Conservation (phyloP, 2,329 filamentous ascomycete species). For the Fusarium buxicola region DNA sequence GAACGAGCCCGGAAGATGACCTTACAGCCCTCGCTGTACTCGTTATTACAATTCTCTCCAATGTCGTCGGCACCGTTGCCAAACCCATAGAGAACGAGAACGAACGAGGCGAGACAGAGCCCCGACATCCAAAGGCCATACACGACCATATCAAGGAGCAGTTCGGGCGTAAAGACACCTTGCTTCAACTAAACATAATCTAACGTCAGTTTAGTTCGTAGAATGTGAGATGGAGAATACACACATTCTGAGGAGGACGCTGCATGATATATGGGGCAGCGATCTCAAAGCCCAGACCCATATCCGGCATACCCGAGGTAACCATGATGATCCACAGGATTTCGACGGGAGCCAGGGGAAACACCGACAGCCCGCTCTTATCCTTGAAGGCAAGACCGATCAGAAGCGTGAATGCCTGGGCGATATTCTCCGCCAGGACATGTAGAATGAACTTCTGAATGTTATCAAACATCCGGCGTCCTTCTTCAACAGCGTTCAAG, state of each 20-base stretch:
- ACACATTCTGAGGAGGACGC: conserved; percentile 73
- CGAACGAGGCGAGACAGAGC: conserved; percentile 65
- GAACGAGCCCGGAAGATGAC: conserved; percentile 76
- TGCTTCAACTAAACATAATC: conserved; percentile 47
- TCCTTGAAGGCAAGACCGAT: conserved; percentile 80
- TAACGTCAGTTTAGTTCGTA: not conserved
- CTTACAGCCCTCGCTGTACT: conserved; percentile 64
- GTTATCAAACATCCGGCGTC: conserved; percentile 77
- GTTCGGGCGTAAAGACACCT: conserved; percentile 74
- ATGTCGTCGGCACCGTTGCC: conserved; percentile 63
- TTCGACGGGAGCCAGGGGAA: conserved; percentile 78
- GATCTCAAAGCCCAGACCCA: conserved; percentile 78
- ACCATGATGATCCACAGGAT: conserved; percentile 86
- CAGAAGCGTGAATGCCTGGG: conserved; percentile 74
- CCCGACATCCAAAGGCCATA: conserved; percentile 76
- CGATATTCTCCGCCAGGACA: conserved; percentile 75
- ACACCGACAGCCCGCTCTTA: conserved; percentile 70
- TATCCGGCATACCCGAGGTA: conserved; percentile 78
- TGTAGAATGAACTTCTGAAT: conserved; percentile 80
- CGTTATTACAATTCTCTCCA: conserved; percentile 69
- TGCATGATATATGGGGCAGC: conserved; percentile 76
- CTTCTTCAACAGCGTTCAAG: conserved; percentile 77
- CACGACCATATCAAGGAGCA: conserved; percentile 73
- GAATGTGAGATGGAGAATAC: conserved; percentile 7
- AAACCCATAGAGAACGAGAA: conserved; percentile 62